Base-by-base conservation (phyloP, 306 rosid genomes). In the Gillenia trifoliata region DNA sequence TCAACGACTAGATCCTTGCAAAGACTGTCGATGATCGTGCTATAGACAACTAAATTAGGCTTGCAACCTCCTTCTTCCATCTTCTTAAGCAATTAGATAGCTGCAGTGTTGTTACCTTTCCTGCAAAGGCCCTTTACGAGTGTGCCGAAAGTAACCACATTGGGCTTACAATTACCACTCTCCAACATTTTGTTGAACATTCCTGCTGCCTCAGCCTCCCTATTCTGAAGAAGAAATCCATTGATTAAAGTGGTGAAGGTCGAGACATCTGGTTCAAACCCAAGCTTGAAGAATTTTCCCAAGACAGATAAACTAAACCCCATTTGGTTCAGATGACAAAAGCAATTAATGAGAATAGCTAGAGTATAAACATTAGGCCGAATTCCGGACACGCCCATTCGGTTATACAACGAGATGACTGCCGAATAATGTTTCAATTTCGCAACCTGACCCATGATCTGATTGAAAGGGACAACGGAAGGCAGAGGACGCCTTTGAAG, bases 311-410 rank as follows among this genome's bases (percentile, higher is more conserved):
- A 38, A 59, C 61, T 36, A 40, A n/a, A 19, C 13, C 22, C 73
- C 26, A 73, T 20, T 15, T 34, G 11, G 20, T 54, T 78, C 29
- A 71, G 22, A 47, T 23, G 79, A 40, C 80, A 81, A 8, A 79
- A 79, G 66, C 83, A 87, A n/a, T 87, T 84, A 47, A 80, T 68
- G 20, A 68, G 28, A 36, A 87, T 87, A n/a, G 22, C 77, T 33
- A 87, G 57, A 55, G 76, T 86, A 71, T 38, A 86, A 2, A 28
- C 68, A 73, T 71, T 40, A 13, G 73, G 52, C 0, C 3, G 12
- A 28, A 70, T 19, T 11, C 81, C 80, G 0, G 15, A 30, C 5
- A 33, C 23, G 8, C 65, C 60, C 49, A 83, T 45, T 74, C 49
- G 78, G 22, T 52, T 77, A 64, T 70, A 55, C 1, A 84, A 38